Percentiles rank a stretch among this genome's conserved stretches.
These are phyloP conservation scores for Xylaria castorea DNA, from an alignment of 495 filamentous ascomycete species.

Conservation along the genomic window DNA sequence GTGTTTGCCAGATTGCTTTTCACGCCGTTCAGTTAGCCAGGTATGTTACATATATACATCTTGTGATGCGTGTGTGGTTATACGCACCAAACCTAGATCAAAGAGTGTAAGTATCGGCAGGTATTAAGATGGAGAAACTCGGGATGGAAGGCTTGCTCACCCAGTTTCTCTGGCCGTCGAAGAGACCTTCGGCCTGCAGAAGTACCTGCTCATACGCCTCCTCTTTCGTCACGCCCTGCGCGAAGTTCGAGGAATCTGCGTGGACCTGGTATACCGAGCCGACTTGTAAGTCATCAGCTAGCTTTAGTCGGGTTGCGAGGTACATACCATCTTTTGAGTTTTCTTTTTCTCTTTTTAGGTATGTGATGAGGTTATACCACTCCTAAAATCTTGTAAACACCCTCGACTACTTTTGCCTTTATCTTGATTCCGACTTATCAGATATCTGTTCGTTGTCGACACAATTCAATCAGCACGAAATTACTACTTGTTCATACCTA, in stretches of 20 bases:
- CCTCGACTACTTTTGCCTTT: background rate
- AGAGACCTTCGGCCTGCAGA: slow-evolving; percentile 71
- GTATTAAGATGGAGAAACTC: background rate
- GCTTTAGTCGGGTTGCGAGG: background rate
- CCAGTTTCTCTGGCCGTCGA: slow-evolving; percentile 87
- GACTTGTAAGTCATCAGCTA: slow-evolving; percentile 25
- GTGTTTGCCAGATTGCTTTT: slow-evolving; percentile 85
- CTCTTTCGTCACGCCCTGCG: slow-evolving; percentile 67
- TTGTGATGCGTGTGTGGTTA: slow-evolving; percentile 20
- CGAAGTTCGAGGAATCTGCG: slow-evolving; percentile 83
- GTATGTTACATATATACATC: background rate
- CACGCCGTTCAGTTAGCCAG: background rate
- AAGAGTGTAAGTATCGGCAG: slow-evolving; percentile 8
- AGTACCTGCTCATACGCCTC: slow-evolving; percentile 80
- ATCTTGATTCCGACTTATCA: background rate
- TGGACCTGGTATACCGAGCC: slow-evolving; percentile 66
- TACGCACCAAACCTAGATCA: slow-evolving; percentile 40
- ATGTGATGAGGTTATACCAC: background rate
- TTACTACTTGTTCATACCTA: background rate
- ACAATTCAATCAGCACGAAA: background rate
- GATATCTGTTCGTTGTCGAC: background rate
- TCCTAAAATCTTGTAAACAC: background rate
- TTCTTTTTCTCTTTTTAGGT: background rate
- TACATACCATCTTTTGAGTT: background rate
- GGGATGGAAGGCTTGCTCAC: slow-evolving; percentile 52